Conservation (phyloP, 192 early-diverging fungal species). For the Coemansia sp. region DNA sequence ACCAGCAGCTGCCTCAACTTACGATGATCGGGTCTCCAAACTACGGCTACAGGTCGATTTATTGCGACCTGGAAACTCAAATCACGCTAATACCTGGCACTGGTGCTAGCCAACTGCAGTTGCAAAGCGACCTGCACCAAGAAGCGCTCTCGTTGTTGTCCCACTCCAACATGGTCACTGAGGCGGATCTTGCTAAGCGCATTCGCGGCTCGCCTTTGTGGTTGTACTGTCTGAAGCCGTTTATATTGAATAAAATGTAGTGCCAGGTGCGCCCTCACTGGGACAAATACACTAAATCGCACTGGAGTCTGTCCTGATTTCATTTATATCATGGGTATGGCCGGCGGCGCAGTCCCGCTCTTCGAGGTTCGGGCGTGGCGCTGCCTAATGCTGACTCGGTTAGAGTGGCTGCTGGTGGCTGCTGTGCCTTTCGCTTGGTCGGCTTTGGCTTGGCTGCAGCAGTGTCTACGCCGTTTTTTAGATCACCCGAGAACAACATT, state of each 20-base stretch:
- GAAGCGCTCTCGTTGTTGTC: constrained; percentile 29
- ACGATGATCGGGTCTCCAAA: constrained; percentile 92
- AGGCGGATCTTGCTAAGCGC: constrained; percentile 16
- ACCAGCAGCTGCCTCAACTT: constrained; percentile 58
- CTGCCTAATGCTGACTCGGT: neutral
- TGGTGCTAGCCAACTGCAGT: constrained; percentile 40
- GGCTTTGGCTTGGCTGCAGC: neutral
- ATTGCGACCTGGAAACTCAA: constrained; percentile 89
- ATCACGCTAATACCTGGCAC: constrained; percentile 70
- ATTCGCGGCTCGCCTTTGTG: constrained; percentile 35
- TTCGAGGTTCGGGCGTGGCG: neutral
- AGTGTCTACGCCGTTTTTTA: constrained; percentile 1
- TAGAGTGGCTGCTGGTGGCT: neutral
- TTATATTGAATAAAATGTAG: constrained; percentile 48
- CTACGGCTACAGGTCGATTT: constrained; percentile 85
- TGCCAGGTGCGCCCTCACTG: no score
- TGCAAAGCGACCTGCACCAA: constrained; percentile 56
- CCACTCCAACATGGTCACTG: constrained; percentile 30
- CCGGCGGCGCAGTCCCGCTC: neutral
- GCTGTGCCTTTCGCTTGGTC: constrained; percentile 18
- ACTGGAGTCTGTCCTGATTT: no score
- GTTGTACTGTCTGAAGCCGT: constrained; percentile 38
- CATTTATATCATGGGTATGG: no score
- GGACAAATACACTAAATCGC: no score
- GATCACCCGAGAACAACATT: constrained; percentile 53